Conservation (phyloP, 352 stramenopile species). For the Peronospora farinosa region DNA sequence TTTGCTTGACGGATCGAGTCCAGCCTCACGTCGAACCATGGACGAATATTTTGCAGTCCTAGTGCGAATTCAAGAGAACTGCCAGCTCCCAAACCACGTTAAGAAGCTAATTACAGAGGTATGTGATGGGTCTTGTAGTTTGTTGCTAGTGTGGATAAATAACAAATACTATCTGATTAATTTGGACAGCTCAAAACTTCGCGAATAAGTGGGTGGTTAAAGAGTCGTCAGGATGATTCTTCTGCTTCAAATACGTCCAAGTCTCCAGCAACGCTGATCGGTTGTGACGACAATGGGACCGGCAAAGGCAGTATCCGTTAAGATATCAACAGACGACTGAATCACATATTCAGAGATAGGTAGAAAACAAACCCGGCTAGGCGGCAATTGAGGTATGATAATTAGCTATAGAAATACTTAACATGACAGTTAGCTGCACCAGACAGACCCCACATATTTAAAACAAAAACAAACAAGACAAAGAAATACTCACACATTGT, state of each 20-base stretch:
- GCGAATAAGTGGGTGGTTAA: conserved; percentile 50
- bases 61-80: conserved; percentile 43
- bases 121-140: conserved; percentile 8
- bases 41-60: conserved; percentile 79
- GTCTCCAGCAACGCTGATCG: conserved; percentile 21
- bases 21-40: conserved; percentile 73
- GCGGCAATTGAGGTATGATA: conserved; percentile 19
- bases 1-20: conserved; percentile 72
- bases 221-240: conserved; percentile 35
- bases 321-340: conserved; percentile 4
- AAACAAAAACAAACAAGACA: conserved; percentile 5
- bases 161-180: conserved; percentile 6
- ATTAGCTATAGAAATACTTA: conserved; percentile 22
- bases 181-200: conserved; percentile 34
- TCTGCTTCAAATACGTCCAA: conserved; percentile 20
- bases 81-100: conserved; percentile 23
- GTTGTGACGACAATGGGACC: conserved; percentile 9
- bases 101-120: conserved; percentile 53
- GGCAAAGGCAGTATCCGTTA: neutral
- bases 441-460: conserved; percentile 14
- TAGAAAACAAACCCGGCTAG: conserved; percentile 19
- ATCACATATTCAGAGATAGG: conserved; percentile 2
- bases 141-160: neutral
- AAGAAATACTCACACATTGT: neutral
- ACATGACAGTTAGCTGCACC: conserved; percentile 19